Conservation (phyloP, 192 early-diverging fungal genomes). For the Coemansia sp. region DNA sequence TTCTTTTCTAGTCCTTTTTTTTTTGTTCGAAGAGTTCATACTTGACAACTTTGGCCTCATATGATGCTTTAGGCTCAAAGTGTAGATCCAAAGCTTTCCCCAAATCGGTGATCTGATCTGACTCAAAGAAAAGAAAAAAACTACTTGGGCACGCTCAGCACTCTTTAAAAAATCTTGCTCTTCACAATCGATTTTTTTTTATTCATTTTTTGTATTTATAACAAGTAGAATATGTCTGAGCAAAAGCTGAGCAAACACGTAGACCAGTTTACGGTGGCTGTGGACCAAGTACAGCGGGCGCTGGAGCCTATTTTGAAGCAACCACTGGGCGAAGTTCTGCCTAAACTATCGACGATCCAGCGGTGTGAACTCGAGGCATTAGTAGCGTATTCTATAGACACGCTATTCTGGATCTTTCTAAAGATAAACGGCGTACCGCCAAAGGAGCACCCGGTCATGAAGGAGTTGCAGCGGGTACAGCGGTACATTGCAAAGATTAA, state of each 20-base stretch:
- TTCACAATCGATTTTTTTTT: background rate
- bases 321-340: conserved; percentile 46
- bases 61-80: background rate
- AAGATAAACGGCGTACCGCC: conserved; percentile 58
- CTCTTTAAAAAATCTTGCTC: background rate
- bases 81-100: background rate
- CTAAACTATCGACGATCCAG: conserved; percentile 52
- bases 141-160: background rate
- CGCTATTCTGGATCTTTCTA: conserved; percentile 56
- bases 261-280: conserved; percentile 30
- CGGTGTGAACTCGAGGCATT: conserved; percentile 59
- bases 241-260: conserved; percentile 32
- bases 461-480: conserved; percentile 52
- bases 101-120: background rate
- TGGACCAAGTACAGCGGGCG: conserved; percentile 31
- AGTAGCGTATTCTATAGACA: conserved; percentile 59
- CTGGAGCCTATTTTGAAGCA: conserved; percentile 36
- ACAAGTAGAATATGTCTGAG: conserved; percentile 19
- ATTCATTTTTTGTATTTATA: conserved; percentile 9
- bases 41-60: background rate
- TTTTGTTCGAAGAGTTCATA: background rate
- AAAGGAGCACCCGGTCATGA: conserved; percentile 58
- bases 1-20: conserved; percentile 13
- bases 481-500: conserved; percentile 54
- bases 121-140: background rate